Evolutionary conservation across 495 filamentous ascomycete genomes (phyloP).

Genomic region (Amphirosellinia nigrospora): DNA sequence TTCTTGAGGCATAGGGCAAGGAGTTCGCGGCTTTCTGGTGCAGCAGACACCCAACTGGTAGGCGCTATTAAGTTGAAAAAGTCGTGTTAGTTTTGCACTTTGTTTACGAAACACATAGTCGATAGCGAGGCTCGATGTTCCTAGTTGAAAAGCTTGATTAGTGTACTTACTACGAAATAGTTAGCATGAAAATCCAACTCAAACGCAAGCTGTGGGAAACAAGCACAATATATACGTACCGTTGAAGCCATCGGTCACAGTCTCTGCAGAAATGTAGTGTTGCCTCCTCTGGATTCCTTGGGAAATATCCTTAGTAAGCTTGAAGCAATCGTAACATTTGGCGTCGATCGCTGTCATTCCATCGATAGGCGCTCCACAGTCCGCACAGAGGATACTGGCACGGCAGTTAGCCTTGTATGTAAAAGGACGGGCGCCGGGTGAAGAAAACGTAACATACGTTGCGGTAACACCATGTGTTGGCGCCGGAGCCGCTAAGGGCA

Average conservation of each 20-base stretch:
- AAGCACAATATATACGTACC: constrained; percentile 9
- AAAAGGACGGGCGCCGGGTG: neutral
- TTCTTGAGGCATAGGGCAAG: constrained; percentile 87
- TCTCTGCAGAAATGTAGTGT: constrained; percentile 84
- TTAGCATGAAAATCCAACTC: neutral
- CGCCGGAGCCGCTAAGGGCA: constrained; percentile 38
- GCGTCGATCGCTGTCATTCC: constrained; percentile 86
- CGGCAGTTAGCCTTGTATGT: constrained; percentile 8
- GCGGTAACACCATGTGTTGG: constrained; percentile 22
- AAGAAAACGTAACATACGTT: constrained; percentile 27
- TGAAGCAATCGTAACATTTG: constrained; percentile 92
- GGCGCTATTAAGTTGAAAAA: constrained; percentile 54
- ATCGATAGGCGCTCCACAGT: constrained; percentile 92
- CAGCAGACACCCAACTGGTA: constrained; percentile 78
- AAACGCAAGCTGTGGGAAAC: neutral
- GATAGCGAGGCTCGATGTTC: neutral
- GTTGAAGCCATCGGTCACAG: constrained; percentile 92
- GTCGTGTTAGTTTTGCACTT: neutral
- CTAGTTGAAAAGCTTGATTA: neutral
- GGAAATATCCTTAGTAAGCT: constrained; percentile 91
- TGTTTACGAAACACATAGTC: neutral
- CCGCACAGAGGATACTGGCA: constrained; percentile 85
- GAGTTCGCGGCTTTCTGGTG: constrained; percentile 85
- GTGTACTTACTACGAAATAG: constrained; percentile 20
- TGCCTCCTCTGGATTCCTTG: constrained; percentile 87